phyloP scores from a whole-genome alignment of 306 rosid genomes.

The Vachellia collinsii region DNA sequence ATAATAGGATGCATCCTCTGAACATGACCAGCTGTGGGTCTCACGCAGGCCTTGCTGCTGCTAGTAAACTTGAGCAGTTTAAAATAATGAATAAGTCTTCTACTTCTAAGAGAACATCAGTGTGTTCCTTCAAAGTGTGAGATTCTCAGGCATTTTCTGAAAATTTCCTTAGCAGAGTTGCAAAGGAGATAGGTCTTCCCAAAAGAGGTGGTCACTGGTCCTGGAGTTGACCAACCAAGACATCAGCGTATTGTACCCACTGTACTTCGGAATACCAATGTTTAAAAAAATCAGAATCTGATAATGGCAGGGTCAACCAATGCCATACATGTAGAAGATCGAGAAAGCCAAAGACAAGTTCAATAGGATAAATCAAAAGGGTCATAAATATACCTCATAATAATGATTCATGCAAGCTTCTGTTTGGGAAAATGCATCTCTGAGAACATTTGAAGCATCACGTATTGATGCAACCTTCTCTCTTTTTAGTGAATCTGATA shows the following conservation, averaged over 20 bases:
- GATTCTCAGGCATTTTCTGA: neutral
- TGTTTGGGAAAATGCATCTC: conserved; percentile 85
- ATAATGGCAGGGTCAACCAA: neutral
- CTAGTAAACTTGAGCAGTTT: neutral
- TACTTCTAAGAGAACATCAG: neutral
- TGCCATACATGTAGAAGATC: neutral
- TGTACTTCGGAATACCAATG: neutral
- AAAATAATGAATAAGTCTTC: neutral
- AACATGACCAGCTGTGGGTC: neutral
- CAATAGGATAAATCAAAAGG: conserved; percentile 28
- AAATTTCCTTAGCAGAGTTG: neutral
- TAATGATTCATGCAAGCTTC: conserved; percentile 74
- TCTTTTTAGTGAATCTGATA: conserved; percentile 71
- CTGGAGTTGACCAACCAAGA: neutral
- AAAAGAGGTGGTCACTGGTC: neutral
- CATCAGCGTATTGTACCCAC: neutral
- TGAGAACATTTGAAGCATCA: conserved; percentile 92
- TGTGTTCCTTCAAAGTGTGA: neutral
- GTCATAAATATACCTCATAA: conserved; percentile 71
- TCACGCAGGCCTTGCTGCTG: neutral
- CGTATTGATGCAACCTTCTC: conserved; percentile 66
- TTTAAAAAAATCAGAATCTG: neutral
- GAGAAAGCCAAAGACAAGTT: conserved; percentile 19
- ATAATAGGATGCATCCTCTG: neutral
- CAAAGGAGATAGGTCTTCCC: neutral